These are phyloP conservation scores for Pleurozium schreberi DNA, from an alignment of 225 moss, liverwort and hornwort genomes.

Conservation along the genomic window DNA sequence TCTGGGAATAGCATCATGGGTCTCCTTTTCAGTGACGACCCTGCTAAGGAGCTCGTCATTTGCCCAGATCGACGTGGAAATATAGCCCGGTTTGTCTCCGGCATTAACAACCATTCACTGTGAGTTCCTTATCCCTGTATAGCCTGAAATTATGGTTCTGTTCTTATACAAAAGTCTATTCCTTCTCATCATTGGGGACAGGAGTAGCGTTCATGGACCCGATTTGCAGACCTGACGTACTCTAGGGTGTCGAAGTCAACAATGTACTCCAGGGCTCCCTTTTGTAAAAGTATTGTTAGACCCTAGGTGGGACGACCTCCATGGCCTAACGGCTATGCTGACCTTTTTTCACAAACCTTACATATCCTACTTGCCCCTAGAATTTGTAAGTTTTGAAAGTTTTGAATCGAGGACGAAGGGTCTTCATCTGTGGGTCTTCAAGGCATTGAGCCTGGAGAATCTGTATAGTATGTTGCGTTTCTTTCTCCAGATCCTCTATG, in stretches of 20 bases:
- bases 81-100: conserved; percentile 85
- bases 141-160: background rate
- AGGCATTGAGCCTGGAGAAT: background rate
- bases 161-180: background rate
- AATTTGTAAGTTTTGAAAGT: background rate
- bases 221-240: background rate
- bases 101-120: conserved; percentile 86
- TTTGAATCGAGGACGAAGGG: background rate
- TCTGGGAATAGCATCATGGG: conserved; percentile 92
- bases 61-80: conserved; percentile 89
- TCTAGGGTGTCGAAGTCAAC: background rate
- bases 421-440: background rate
- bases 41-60: conserved; percentile 69
- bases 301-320: background rate
- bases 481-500: background rate
- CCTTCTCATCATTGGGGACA: background rate
- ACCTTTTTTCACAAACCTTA: background rate
- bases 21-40: conserved; percentile 58
- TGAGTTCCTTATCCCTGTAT: conserved; percentile 14
- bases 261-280: background rate
- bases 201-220: background rate
- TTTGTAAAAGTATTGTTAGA: background rate
- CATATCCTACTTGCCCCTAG: background rate
- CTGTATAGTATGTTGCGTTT: background rate
- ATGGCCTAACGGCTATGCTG: background rate